Percentiles rank a stretch among this genome's conserved stretches.
Evolutionary conservation across 2,329 filamentous ascomycete genomes (phyloP).

Genomic region (Pestalotiopsis fici): DNA sequence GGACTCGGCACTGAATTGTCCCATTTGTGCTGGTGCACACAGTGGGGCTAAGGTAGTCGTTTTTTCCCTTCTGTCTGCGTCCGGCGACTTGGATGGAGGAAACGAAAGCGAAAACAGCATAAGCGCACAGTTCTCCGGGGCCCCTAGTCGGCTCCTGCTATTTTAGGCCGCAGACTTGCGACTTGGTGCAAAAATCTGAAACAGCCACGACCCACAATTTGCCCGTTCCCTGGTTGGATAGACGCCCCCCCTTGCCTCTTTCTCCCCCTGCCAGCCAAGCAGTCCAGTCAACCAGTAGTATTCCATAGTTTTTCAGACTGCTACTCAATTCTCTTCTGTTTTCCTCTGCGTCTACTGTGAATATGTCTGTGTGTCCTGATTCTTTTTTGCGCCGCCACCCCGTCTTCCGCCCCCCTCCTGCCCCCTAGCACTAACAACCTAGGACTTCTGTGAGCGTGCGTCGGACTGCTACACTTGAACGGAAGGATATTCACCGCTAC

Average conservation of each 20-base stretch:
- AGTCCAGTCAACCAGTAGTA: no score
- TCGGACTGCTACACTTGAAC: not conserved
- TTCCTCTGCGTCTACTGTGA: not conserved
- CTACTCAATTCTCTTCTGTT: no score
- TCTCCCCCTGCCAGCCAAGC: no score
- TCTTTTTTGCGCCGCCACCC: not conserved
- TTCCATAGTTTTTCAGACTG: no score
- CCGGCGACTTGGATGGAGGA: not conserved
- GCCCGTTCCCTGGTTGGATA: not conserved
- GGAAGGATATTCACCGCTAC: conserved; percentile 6
- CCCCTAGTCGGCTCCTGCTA: not conserved
- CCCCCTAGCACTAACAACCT: not conserved
- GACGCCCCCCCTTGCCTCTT: not conserved
- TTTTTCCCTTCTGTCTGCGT: not conserved
- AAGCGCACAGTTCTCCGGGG: not conserved
- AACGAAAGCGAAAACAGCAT: not conserved
- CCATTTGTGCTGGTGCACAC: not conserved
- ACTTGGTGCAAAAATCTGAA: conserved; percentile 5
- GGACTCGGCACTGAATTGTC: not conserved
- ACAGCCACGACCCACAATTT: conserved; percentile 3
- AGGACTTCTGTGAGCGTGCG: not conserved
- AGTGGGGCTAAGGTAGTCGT: no score
- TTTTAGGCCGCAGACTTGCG: conserved; percentile 1
- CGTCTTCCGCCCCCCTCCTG: no score
- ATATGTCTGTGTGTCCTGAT: not conserved